Evolutionary conservation across 1,284 basidiomycete species (phyloP).

Genomic region (Vanrija sp.): DNA sequence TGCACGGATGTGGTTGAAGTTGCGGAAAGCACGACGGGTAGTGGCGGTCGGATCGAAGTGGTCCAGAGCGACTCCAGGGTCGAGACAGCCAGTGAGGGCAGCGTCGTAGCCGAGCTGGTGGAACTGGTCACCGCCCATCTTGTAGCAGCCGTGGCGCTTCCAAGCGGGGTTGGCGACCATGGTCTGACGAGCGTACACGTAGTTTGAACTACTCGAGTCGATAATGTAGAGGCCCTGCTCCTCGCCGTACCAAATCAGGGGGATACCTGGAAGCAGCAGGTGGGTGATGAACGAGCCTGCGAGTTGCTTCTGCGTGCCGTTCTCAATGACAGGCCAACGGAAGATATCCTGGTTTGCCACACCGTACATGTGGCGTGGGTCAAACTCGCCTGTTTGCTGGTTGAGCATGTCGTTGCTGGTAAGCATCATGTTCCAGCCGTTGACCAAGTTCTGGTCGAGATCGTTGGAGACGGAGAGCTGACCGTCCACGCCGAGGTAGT

Average conservation of each 20-base stretch:
- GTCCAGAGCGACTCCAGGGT: constrained; percentile 83
- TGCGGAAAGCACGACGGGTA: constrained; percentile 65
- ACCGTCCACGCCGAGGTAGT: constrained; percentile 89
- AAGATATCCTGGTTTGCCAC: constrained; percentile 89
- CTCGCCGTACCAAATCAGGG: constrained; percentile 81
- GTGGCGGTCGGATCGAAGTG: constrained; percentile 88
- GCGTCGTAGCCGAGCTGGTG: constrained; percentile 81
- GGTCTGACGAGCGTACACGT: constrained; percentile 79
- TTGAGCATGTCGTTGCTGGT: constrained; percentile 82
- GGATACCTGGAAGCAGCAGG: constrained; percentile 79
- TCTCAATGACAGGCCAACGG: constrained; percentile 80
- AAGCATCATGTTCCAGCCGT: constrained; percentile 84
- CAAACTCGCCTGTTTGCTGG: constrained; percentile 60
- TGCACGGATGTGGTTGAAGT: constrained; percentile 66
- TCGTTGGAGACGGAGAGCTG: constrained; percentile 84
- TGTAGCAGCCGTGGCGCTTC: constrained; percentile 88
- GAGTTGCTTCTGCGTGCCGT: constrained; percentile 70
- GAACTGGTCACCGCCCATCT: constrained; percentile 80
- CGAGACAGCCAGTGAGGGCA: constrained; percentile 70
- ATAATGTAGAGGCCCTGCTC: constrained; percentile 79
- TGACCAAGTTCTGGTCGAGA: constrained; percentile 71
- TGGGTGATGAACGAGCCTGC: constrained; percentile 72
- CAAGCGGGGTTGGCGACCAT: constrained; percentile 80
- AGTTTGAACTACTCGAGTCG: constrained; percentile 78
- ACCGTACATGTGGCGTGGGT: constrained; percentile 83